phyloP scores from a whole-genome alignment of 805 yeast genomes.

The Saccharomycopsis synnaedendra region DNA sequence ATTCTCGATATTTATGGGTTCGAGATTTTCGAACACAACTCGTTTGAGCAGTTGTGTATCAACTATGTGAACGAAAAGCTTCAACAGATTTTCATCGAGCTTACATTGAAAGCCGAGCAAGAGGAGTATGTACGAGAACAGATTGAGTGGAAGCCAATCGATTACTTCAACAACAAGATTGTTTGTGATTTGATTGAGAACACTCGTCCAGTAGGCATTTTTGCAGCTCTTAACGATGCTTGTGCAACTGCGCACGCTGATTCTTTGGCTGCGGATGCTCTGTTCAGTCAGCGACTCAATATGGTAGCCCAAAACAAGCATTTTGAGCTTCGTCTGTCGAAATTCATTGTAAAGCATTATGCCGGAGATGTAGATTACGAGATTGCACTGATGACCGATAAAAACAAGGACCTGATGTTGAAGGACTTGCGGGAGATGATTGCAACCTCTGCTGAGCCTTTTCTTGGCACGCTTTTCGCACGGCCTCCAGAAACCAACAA shows the following conservation, averaged over 20 bases:
- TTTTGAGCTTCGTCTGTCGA: constrained; percentile 78
- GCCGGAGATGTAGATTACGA: constrained; percentile 98
- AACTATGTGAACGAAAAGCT: constrained; percentile 92
- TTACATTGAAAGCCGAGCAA: constrained; percentile 93
- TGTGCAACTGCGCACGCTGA: constrained; percentile 98
- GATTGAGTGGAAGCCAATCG: constrained; percentile 95
- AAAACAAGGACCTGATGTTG: constrained; percentile 88
- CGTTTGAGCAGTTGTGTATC: constrained; percentile 91
- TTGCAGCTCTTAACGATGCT: constrained; percentile 94
- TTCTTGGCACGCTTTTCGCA: constrained; percentile 28
- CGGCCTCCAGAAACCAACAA: constrained; percentile 55
- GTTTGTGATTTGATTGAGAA: constrained; percentile 96
- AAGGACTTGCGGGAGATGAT: constrained; percentile 78
- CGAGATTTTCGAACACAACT: constrained; percentile 90
- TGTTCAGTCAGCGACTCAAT: constrained; percentile 84
- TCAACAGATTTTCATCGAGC: constrained; percentile 92
- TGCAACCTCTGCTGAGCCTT: constrained; percentile 56
- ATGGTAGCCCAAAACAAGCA: constrained; percentile 75
- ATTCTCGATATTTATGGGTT: constrained; percentile 93
- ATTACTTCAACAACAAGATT: constrained; percentile 89
- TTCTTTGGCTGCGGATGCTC: constrained; percentile 91
- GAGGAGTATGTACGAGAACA: constrained; percentile 94
- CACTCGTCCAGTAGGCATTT: constrained; percentile 89
- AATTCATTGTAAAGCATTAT: constrained; percentile 87
- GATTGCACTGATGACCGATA: constrained; percentile 83